Percentiles rank a stretch among this genome's conserved stretches.
These are phyloP conservation scores for Pueraria montana DNA, from an alignment of 306 rosid genomes.

Conservation along the genomic window DNA sequence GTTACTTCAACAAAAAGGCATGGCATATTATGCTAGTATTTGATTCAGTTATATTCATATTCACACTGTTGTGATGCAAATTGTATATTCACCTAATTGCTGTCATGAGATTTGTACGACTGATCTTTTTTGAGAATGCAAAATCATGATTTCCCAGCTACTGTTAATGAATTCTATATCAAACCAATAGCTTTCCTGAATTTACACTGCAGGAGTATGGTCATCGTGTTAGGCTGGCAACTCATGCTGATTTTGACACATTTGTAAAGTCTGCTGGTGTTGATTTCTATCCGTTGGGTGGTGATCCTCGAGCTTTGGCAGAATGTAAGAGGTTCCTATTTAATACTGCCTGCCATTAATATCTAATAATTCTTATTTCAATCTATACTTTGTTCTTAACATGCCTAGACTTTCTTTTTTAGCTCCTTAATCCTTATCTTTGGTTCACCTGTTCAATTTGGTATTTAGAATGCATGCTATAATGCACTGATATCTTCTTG, in stretches of 20 bases:
- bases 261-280: conserved; percentile 86
- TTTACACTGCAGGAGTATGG: conserved; percentile 76
- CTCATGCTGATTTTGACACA: conserved; percentile 75
- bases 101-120: conserved; percentile 12
- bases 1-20: conserved; percentile 4
- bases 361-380: conserved; percentile 3
- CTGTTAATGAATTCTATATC: conserved; percentile 26
- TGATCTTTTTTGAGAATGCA: conserved; percentile 29
- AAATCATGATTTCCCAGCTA: conserved; percentile 24
- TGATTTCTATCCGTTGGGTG: conserved; percentile 86
- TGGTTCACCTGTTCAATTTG: conserved; percentile 9
- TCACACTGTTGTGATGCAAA: not conserved
- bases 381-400: conserved; percentile 21
- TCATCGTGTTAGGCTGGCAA: conserved; percentile 88
- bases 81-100: conserved; percentile 6
- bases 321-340: conserved; percentile 77
- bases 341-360: conserved; percentile 22
- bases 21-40: not conserved
- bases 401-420: not conserved
- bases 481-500: conserved; percentile 9
- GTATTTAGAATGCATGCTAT: conserved; percentile 12
- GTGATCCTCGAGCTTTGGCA: conserved; percentile 91
- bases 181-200: not conserved
- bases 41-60: not conserved
- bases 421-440: conserved; percentile 7